phyloP scores from a whole-genome alignment of 768 basidiomycete genomes.

The Boletus rufocinnamomeus region DNA sequence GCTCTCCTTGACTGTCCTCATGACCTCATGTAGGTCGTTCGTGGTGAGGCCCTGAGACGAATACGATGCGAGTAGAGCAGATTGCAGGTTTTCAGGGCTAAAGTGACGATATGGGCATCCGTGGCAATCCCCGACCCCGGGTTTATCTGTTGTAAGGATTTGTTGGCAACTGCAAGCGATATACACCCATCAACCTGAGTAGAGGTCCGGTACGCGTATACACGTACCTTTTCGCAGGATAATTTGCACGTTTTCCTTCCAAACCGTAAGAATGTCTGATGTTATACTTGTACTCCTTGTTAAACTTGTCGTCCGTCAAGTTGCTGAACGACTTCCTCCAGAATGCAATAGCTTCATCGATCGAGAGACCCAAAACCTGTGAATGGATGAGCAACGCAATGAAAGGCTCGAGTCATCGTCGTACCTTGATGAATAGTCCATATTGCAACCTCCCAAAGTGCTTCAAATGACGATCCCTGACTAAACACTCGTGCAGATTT shows the following conservation, averaged over 20 bases:
- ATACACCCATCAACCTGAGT: neutral
- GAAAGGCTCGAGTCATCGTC: slow-evolving; percentile 4
- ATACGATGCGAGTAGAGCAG: slow-evolving; percentile 71
- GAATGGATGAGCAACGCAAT: neutral
- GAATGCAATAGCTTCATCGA: slow-evolving; percentile 92
- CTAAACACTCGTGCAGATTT: slow-evolving; percentile 77
- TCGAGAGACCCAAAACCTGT: slow-evolving; percentile 87
- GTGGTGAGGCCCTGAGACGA: slow-evolving; percentile 62
- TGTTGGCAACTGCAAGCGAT: slow-evolving; percentile 74
- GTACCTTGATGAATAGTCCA: slow-evolving; percentile 92
- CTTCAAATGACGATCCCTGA: slow-evolving; percentile 82
- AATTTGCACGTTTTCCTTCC: slow-evolving; percentile 94
- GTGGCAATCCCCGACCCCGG: slow-evolving; percentile 66
- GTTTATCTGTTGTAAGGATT: slow-evolving; percentile 71
- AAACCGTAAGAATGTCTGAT: slow-evolving; percentile 94
- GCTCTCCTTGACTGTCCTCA: slow-evolving; percentile 70
- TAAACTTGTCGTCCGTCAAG: slow-evolving; percentile 92
- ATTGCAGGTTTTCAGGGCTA: slow-evolving; percentile 76
- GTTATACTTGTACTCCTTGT: slow-evolving; percentile 97
- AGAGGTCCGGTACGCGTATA: neutral
- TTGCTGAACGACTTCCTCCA: slow-evolving; percentile 86
- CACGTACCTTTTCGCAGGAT: slow-evolving; percentile 83
- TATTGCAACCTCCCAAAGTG: slow-evolving; percentile 92
- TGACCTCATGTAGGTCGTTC: slow-evolving; percentile 78
- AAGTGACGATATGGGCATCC: slow-evolving; percentile 96